Evolutionary conservation across 2,329 filamentous ascomycete species (phyloP).

Genomic region (Alternaria metachromatica): DNA sequence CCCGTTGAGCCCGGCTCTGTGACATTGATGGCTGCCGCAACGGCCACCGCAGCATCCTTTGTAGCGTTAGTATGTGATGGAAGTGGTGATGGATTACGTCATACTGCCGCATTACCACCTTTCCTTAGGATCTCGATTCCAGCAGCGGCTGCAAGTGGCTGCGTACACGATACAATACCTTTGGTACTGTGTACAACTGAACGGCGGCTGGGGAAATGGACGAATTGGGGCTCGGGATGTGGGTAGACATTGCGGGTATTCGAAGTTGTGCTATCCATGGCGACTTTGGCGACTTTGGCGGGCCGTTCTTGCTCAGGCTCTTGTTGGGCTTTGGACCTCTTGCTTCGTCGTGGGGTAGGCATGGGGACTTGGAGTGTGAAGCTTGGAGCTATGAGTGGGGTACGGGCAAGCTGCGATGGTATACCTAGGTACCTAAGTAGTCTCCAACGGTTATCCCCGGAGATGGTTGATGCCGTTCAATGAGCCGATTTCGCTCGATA

Average conservation of each 20-base stretch:
- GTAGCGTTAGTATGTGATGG: slow-evolving; percentile 1
- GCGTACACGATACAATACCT: slow-evolving; percentile 88
- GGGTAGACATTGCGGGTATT: slow-evolving; percentile 55
- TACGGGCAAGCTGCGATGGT: slow-evolving; percentile 5
- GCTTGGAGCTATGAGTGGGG: slow-evolving; percentile 8
- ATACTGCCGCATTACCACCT: slow-evolving; percentile 90
- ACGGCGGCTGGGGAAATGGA: slow-evolving; percentile 76
- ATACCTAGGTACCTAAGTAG: slow-evolving; percentile 11
- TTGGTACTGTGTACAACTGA: slow-evolving; percentile 94
- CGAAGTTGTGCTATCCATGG: slow-evolving; percentile 12
- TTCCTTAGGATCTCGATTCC: slow-evolving; percentile 83
- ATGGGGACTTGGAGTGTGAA: slow-evolving; percentile 9
- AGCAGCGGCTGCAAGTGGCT: slow-evolving; percentile 87
- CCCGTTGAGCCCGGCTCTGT: slow-evolving; percentile 93
- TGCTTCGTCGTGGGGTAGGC: slow-evolving; percentile 20
- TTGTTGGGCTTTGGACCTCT: slow-evolving; percentile 16
- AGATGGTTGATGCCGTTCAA: slow-evolving; percentile 29
- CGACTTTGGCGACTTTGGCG: not conserved
- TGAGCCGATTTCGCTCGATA: slow-evolving; percentile 33
- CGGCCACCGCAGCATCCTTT: slow-evolving; percentile 94
- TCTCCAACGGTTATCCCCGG: slow-evolving; percentile 38
- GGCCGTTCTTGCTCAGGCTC: not conserved
- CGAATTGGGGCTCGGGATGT: slow-evolving; percentile 59
- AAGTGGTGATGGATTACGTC: slow-evolving; percentile 46
- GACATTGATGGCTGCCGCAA: slow-evolving; percentile 89